phyloP scores from a whole-genome alignment of 257 asterid species.

The Solanum tarijense region DNA sequence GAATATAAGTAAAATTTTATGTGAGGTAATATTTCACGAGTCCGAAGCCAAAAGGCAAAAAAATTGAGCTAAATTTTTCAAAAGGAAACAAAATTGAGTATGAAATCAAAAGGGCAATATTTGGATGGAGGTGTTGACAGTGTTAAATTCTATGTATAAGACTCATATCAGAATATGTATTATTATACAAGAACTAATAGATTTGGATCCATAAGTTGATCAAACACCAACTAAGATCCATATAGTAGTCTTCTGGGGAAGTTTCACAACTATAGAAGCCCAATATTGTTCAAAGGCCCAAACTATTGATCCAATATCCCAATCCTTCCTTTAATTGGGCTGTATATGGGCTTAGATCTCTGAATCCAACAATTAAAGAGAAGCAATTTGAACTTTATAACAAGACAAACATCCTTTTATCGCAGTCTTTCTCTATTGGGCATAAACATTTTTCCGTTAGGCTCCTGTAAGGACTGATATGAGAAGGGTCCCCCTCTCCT shows the following conservation, averaged over 20 bases:
- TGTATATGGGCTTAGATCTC: background rate
- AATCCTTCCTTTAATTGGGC: background rate
- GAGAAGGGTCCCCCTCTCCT: background rate
- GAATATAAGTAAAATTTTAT: background rate
- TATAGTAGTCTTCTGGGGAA: background rate
- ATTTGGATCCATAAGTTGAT: background rate
- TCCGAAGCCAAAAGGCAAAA: too few species aligned
- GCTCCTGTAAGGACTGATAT: background rate
- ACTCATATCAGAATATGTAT: background rate
- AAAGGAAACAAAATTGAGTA: too few species aligned
- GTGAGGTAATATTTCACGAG: background rate
- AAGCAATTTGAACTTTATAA: background rate
- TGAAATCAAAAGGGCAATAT: too few species aligned
- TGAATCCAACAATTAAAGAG: background rate
- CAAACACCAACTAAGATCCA: background rate
- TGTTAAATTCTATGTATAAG: too few species aligned
- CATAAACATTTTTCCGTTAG: background rate
- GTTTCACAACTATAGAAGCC: background rate
- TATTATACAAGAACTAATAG: background rate
- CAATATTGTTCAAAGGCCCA: background rate
- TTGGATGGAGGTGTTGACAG: too few species aligned
- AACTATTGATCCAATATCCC: background rate
- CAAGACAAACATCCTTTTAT: too few species aligned
- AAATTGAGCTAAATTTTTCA: too few species aligned
- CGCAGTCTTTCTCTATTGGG: background rate